Evolutionary conservation across 169 alveolate species (phyloP), one percentile per base, ranked within the genome.

Genomic region (Eimeria zaria): DNA sequence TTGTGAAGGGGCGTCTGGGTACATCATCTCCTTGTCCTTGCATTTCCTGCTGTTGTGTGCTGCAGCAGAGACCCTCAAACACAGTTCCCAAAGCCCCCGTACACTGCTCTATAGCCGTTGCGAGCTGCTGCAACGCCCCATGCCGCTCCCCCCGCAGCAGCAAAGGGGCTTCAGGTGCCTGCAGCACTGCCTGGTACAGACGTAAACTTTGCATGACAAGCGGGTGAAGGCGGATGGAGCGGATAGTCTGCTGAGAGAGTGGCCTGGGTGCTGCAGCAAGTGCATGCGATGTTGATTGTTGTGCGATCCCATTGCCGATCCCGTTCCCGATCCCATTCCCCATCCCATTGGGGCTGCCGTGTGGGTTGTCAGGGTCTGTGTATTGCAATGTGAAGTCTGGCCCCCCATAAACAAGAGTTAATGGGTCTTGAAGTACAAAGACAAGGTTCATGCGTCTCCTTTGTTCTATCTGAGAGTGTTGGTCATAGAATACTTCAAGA

Each of bases 401-500:
- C 27, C 99, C 99, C 92, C 97, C 99, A 87, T 98, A 98, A 4
- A 96, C 97, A 48, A 98, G 95, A 62, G 98, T 96, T 69, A 98
- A 83, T 8, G 98, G 99, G 81, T 98, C 99, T 44, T 98, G 99
- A 96, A 98, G 97, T 41, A 98, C 98, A 97, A 98, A 98, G 53
- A 98, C 98, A 91, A 98, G 97, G 87, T 98, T 97, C 99, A 98
- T 98, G 53, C 99, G 97, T 14, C 99, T 97, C 64, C 97, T 97
- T 36, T 97, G 98, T 39, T 98, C 98, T 51, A 97, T 97, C 96
- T 98, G 99, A 5, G 99, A 98, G 33, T 95, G 97, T 39, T 98
- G 98, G 96, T 98, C 99, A 92, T 97, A 98, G 71, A 97, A 97
- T 46, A 98, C 99, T 96, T 98, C 99, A 27, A 98, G 97, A 12